Conservation (phyloP, 768 basidiomycete genomes). For the Tylopilus sp. region DNA sequence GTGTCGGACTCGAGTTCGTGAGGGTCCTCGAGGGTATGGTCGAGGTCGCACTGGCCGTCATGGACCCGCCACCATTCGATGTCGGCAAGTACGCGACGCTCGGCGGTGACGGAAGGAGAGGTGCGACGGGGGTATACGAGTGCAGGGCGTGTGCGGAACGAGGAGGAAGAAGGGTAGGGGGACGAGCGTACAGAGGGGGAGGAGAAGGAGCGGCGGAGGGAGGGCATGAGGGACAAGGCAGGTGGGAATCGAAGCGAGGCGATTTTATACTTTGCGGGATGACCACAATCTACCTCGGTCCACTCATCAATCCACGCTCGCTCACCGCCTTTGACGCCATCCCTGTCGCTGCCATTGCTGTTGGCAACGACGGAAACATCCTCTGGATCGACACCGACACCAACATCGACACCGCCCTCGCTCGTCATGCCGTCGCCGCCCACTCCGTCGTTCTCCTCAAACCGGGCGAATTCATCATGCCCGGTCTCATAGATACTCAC, state of each 20-base stretch:
- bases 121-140: slow-evolving; percentile 48
- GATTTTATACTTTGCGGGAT: slow-evolving; percentile 45
- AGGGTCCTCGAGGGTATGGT: slow-evolving; percentile 23
- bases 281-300: slow-evolving; percentile 50
- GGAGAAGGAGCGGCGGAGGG: slow-evolving; percentile 75
- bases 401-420: slow-evolving; percentile 47
- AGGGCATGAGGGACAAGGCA: slow-evolving; percentile 48
- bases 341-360: slow-evolving; percentile 51
- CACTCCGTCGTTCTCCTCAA: slow-evolving; percentile 37
- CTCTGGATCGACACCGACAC: slow-evolving; percentile 71
- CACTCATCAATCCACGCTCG: slow-evolving; percentile 52
- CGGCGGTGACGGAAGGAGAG: slow-evolving; percentile 61
- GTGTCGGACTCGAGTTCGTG: slow-evolving; percentile 9
- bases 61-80: slow-evolving; percentile 86
- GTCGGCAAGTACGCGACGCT: slow-evolving; percentile 75
- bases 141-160: slow-evolving; percentile 34
- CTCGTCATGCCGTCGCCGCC: slow-evolving; percentile 42
- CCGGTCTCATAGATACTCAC: slow-evolving; percentile 91
- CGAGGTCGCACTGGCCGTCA: slow-evolving; percentile 56
- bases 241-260: slow-evolving; percentile 32
- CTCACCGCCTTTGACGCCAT: slow-evolving; percentile 42
- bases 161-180: slow-evolving; percentile 52
- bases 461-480: slow-evolving; percentile 69
- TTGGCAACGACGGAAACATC: slow-evolving; percentile 53
- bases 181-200: slow-evolving; percentile 65